Percentiles rank a stretch among this genome's conserved stretches.
phyloP scores from a whole-genome alignment of 768 basidiomycete species.

The Boletus bicolor region DNA sequence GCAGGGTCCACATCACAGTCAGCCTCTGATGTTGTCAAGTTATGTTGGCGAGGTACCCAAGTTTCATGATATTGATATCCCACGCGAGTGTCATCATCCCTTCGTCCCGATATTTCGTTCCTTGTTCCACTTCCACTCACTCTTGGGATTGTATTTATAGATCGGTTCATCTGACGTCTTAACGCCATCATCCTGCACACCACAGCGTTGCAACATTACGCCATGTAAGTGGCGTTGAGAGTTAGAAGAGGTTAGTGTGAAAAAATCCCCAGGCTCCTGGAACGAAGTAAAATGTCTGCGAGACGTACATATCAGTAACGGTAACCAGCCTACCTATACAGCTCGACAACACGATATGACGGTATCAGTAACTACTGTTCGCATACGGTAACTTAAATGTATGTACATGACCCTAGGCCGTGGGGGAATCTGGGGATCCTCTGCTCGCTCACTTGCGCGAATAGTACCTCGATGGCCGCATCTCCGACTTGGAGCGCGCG shows the following conservation, averaged over 20 bases:
- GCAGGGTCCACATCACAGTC: background rate
- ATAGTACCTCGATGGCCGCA: constrained; percentile 19
- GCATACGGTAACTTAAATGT: background rate
- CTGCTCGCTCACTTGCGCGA: constrained; percentile 11
- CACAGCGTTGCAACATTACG: background rate
- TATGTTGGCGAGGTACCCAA: no score
- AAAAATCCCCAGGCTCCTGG: background rate
- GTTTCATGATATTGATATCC: no score
- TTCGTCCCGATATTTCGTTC: background rate
- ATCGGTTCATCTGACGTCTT: background rate
- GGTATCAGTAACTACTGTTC: background rate
- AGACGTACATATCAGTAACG: background rate
- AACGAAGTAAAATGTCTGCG: background rate
- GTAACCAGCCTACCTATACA: constrained; percentile 2
- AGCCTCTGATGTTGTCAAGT: background rate
- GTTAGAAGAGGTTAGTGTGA: background rate
- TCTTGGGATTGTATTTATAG: background rate
- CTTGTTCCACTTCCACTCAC: background rate
- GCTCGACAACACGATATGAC: background rate
- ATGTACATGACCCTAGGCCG: background rate
- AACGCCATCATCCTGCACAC: background rate
- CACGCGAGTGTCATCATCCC: background rate
- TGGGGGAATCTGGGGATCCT: no score
- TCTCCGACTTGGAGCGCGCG: constrained; percentile 27
- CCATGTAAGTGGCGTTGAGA: background rate